Base-by-base conservation (phyloP, 2,329 filamentous ascomycete species). In the Sclerotinia glacialis region DNA sequence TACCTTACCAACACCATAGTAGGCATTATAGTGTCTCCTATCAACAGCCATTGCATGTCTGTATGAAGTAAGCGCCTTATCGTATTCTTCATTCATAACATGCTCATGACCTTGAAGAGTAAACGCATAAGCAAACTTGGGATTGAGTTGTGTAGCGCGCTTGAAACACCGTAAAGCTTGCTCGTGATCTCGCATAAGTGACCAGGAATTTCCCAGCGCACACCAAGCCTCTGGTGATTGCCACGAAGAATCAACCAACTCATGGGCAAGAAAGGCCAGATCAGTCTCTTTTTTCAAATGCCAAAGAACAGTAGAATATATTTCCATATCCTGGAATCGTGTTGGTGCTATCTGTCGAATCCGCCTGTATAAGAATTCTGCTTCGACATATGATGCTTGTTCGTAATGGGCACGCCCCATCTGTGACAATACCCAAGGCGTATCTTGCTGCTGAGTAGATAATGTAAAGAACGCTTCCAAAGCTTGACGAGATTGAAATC, bases 221-320 rank as follows among this genome's bases (percentile, higher is more conserved):
- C 93, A 97, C 96, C 95, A 99, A 5, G 95, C 93, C 78, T 99
- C 90, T 1, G 95, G 94, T 0, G 93, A 94, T 70, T 95, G 83
- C 80, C 93, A 95, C 68, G 93, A 91, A 21, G 90, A 83, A 71
- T 97, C 94, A 62, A 96, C 85, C 50, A 98, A 83, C 74, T 96
- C 92, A 74, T 98, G 94, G 0, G 94, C 92, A 37, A 99, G 83
- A 78, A 95, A 96, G 0, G 94, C 93, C 28, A 99, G 83, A 69
- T 97, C 92, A 0, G 93, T 91, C 75, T 97, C 94, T 70, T 91
- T 89, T 78, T 96, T 97, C 69, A 97, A 81, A 77, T 97, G 93
- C 95, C 96, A 99, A n/a, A 99, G 83, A n/a, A 96, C 89, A 0
- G 95, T 99, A 18, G 94, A 98, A 79, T 97, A 99, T 46, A 98